Evolutionary conservation across 805 yeast genomes (phyloP), one percentile per base, ranked within the genome.

Genomic region (Candida caryicola): DNA sequence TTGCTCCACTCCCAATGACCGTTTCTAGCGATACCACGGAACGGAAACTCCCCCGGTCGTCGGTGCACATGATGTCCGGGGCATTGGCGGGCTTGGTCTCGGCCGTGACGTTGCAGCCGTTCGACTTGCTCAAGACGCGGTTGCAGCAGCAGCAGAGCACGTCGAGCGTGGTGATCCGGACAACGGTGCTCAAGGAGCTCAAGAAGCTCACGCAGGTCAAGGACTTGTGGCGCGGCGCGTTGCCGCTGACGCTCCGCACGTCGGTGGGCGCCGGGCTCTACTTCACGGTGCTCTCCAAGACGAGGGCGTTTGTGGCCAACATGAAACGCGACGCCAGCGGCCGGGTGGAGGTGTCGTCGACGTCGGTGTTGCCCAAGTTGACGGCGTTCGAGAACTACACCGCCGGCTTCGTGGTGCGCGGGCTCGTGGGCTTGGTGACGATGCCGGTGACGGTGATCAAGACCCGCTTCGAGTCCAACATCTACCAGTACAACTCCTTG

Each of bases 361-460:
- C 62, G 16, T 76, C 74, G 25, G 74, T 61, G 13, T 65, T 91
- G 38, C 98, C 98, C 3, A 81, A 77, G 54, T 70, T 93, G 26
- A 68, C 85, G 2, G 80, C 79, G 46, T 49, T 65, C 23, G 89
- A 81, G 43, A 93, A 93, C 56, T 62, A 90, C 36, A 36, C 76
- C 5, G 73, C 90, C 0, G 98, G 99, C 3, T 85, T 86, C 30
- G 50, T 81, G 2, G 81, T 95, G 1, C 69, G 99, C 40, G 88
- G 89, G 0, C 40, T 76, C 1, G 95, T 89, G 2, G 99, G 99
- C 2, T 74, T 82, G 45, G 45, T 86, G 6, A 87, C 96, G 4
- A 93, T 93, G 99, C 99, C 99, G 0, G 75, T 93, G 7, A 93
- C 99, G 0, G 80, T 93, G 3, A 62, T 93, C 19, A 93, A 93